A percentile compares a stretch with the other conserved stretches of the same genome.
phyloP scores from a whole-genome alignment of 129 eudicot species.

The Artemisia tridentata region DNA sequence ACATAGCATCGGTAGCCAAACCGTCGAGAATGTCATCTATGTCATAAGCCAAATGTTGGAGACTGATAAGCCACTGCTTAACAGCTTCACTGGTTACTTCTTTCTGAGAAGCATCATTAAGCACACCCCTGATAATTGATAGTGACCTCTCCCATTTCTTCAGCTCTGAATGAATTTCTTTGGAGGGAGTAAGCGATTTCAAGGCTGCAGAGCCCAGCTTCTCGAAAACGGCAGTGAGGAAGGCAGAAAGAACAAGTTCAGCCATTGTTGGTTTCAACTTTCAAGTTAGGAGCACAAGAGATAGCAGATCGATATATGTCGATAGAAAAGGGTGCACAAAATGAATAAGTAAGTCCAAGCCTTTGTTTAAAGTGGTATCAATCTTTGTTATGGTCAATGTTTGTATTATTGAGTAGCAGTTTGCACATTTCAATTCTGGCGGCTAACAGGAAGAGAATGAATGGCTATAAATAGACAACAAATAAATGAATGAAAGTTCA shows the following conservation, averaged over 20 bases:
- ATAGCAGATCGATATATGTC: no score
- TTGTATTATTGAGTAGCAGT: no score
- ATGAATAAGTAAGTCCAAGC: no score
- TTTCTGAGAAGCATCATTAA: slow-evolving; percentile 1
- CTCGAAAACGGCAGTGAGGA: not conserved
- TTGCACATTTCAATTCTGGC: no score
- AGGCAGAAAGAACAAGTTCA: not conserved
- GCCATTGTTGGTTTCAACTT: slow-evolving; percentile 5
- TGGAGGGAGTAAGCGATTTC: not conserved
- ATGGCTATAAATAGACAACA: no score
- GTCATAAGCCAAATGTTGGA: slow-evolving; percentile 4
- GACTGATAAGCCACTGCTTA: not conserved
- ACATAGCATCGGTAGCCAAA: slow-evolving; percentile 5
- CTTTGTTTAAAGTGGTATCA: no score
- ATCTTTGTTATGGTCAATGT: no score
- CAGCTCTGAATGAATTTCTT: not conserved
- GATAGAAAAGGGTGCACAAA: no score
- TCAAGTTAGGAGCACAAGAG: no score
- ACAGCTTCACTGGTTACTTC: not conserved
- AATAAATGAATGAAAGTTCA: no score
- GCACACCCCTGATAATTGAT: not conserved
- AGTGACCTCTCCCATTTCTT: not conserved
- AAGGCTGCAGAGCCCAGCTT: not conserved
- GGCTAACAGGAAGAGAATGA: no score
- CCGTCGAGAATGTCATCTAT: not conserved